Percentiles rank a stretch among this genome's conserved stretches.
phyloP scores from a whole-genome alignment of 768 basidiomycete genomes.

The Lenzites betulinus region DNA sequence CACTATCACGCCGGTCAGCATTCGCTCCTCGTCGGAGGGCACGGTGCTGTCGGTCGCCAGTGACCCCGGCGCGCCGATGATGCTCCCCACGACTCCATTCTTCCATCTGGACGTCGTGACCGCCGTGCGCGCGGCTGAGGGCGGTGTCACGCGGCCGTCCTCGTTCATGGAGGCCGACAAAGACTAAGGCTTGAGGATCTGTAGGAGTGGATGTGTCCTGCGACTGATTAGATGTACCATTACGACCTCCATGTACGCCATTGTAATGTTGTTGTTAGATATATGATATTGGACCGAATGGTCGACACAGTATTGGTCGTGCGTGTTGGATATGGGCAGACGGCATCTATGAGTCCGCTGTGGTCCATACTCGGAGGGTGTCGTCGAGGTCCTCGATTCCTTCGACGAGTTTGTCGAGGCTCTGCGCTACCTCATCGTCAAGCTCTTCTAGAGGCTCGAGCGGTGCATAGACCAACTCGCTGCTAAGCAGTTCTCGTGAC shows the following conservation, averaged over 20 bases:
- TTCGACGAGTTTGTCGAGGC: slow-evolving; percentile 48
- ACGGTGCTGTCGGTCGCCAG: background rate
- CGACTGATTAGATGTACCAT: slow-evolving; percentile 5
- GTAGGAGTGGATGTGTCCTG: background rate
- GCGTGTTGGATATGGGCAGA: background rate
- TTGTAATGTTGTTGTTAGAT: slow-evolving; percentile 1
- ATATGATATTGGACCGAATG: background rate
- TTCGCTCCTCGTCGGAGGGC: slow-evolving; percentile 16
- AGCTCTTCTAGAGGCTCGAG: slow-evolving; percentile 40
- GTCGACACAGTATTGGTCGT: background rate
- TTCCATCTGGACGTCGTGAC: slow-evolving; percentile 70
- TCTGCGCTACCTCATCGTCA: slow-evolving; percentile 41
- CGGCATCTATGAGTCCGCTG: slow-evolving; percentile 34
- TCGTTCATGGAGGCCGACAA: slow-evolving; percentile 1
- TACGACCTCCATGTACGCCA: slow-evolving; percentile 13
- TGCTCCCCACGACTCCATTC: slow-evolving; percentile 65
- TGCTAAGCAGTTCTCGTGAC: slow-evolving; percentile 44
- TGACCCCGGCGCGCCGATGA: slow-evolving; percentile 31
- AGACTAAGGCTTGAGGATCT: background rate
- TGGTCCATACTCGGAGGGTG: slow-evolving; percentile 60
- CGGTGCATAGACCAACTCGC: slow-evolving; percentile 59
- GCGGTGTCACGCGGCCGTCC: slow-evolving; percentile 14
- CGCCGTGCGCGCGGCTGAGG: slow-evolving; percentile 35
- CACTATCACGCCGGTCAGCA: slow-evolving; percentile 5
- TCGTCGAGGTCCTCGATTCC: slow-evolving; percentile 61